Conservation (phyloP, 352 stramenopile genomes). For the Thalassiosira sp. region DNA sequence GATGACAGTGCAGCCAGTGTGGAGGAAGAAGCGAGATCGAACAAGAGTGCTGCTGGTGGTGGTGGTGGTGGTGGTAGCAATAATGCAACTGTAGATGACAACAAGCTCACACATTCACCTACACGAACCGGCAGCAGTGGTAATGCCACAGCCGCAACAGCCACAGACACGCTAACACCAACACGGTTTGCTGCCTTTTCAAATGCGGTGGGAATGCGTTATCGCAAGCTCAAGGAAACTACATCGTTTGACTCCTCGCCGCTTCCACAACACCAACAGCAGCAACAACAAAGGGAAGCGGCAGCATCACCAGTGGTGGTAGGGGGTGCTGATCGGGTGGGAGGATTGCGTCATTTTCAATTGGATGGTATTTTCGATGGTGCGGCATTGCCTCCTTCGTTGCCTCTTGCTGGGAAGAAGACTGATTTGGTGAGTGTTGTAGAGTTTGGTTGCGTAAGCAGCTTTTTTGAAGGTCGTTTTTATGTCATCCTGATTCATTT, state of each 20-base stretch:
- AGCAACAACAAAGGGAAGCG: background rate
- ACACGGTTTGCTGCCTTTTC: slow-evolving; percentile 15
- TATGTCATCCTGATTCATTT: background rate
- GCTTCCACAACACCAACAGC: background rate
- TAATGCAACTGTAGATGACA: background rate
- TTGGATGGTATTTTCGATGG: slow-evolving; percentile 26
- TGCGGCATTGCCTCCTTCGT: background rate
- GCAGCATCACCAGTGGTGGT: slow-evolving; percentile 9
- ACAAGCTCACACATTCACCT: background rate
- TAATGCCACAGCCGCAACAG: background rate
- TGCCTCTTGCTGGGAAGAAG: background rate
- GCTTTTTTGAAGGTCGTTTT: background rate
- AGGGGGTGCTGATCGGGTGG: slow-evolving; percentile 37
- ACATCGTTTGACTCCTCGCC: too few relatives aligned
- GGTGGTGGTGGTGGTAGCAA: background rate
- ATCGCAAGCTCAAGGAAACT: slow-evolving; percentile 26
- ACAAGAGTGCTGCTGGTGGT: background rate
- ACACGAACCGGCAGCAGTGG: slow-evolving; percentile 1
- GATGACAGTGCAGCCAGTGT: background rate
- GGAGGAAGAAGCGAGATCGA: background rate
- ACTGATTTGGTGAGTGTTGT: slow-evolving; percentile 1
- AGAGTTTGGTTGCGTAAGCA: too few relatives aligned
- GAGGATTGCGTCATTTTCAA: slow-evolving; percentile 41
- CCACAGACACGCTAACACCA: background rate
- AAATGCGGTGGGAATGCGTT: slow-evolving; percentile 29